phyloP scores from a whole-genome alignment of 2,329 filamentous ascomycete species.

The Colletotrichum eleusines region DNA sequence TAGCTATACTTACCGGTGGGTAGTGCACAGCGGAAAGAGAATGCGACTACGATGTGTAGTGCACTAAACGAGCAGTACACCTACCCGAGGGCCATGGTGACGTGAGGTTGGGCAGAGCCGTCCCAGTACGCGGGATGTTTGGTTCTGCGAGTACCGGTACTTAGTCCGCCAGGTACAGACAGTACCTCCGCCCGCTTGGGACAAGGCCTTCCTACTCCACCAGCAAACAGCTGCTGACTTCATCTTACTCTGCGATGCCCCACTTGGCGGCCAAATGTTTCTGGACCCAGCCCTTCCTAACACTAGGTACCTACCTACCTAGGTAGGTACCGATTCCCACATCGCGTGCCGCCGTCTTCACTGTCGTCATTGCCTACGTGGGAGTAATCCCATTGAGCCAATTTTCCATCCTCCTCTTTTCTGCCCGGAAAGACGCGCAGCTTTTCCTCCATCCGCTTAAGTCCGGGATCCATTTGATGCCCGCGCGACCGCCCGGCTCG shows the following conservation, averaged over 20 bases:
- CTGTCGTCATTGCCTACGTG: slow-evolving; percentile 41
- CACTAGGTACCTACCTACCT: no score
- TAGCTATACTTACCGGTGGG: no score
- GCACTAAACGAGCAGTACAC: no score
- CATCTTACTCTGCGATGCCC: background rate
- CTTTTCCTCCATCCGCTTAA: slow-evolving; percentile 23
- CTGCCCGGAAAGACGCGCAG: slow-evolving; percentile 1
- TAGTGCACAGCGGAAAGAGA: no score
- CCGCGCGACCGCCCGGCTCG: slow-evolving; percentile 23
- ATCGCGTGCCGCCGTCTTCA: slow-evolving; percentile 22
- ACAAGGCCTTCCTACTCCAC: background rate
- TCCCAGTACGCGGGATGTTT: slow-evolving; percentile 22
- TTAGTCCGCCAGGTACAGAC: background rate
- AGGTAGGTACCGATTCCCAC: no score
- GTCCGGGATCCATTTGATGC: slow-evolving; percentile 33
- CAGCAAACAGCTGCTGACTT: background rate
- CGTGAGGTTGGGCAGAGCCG: slow-evolving; percentile 13
- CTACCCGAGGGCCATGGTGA: no score
- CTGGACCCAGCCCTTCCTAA: slow-evolving; percentile 4
- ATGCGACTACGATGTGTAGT: no score
- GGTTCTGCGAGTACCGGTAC: slow-evolving; percentile 30
- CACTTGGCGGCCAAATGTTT: slow-evolving; percentile 21
- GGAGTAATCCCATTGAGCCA: slow-evolving; percentile 4
- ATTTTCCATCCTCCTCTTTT: background rate
- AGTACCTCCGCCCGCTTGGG: no score